Evolutionary conservation across 495 filamentous ascomycete species (phyloP), one percentile per base, ranked within the genome.

Genomic region (Melanomma pulvis-pyrius): DNA sequence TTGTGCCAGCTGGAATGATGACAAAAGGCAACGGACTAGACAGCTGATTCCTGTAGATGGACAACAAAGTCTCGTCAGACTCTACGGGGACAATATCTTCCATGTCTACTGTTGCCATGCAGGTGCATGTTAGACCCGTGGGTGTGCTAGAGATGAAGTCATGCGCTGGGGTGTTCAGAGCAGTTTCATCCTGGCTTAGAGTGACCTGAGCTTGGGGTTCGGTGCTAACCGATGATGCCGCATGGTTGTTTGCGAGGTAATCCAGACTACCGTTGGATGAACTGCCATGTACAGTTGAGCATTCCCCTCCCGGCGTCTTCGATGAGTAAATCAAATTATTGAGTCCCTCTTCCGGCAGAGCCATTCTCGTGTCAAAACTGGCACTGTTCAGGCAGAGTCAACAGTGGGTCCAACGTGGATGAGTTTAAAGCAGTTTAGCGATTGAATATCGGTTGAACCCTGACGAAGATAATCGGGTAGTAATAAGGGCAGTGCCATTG

Each of bases 71-170:
- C 54, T 58, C 54, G 54, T 58, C 54, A 58, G 54, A 58, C 54
- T 58, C 54, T 32, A 58, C 54, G 30, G 54, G 54, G 54, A 58
- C 54, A 58, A 58, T 29, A 58, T 58, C 54, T 4, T 58, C 54
- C 54, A 58, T 58, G 54, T 58, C 36, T 58, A 58, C n/a, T 58
- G 54, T 58, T 58, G 54, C 54, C 54, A 58, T 58, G 54, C 54
- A 58, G 54, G 54, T 58, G 54, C 54, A 58, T 58, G 29, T 58
- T 36, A 17, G 52, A 55, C 52, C 52, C 52, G 52, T 55, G 52
- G 52, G 52, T 55, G 52, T 26, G 52, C 52, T 55, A 55, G 25
- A 5, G 52, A 21, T 55, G 52, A 55, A 55, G 52, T 32, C 52
- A 55, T 55, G 52, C 52, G 29, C 52, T 58, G 54, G 34, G 34